Base-by-base conservation (phyloP, 1,284 basidiomycete species). In the Pterulicium gracile region DNA sequence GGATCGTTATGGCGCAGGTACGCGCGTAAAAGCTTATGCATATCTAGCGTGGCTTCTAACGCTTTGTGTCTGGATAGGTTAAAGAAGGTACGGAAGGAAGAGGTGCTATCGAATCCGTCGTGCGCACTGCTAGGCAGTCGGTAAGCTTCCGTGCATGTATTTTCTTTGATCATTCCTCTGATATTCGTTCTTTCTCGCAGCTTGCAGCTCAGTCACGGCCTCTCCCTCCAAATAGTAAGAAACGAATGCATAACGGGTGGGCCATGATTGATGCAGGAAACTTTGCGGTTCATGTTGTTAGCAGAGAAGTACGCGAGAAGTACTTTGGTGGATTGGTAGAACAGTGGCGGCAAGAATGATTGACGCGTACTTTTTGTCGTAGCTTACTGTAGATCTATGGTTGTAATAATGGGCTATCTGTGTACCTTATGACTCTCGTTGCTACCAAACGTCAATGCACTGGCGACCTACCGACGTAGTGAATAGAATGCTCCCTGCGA, bases 61-160 rank as follows among this genome's bases (percentile, higher is more conserved):
- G n/a, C n/a, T n/a, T n/a, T n/a, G n/a, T n/a, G n/a, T n/a, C n/a
- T n/a, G n/a, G 7, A 20, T 49, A 86, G 81, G 82, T 88, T 45
- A 88, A 85, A 58, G 80, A 86, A 54, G 85, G 85, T 3, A 82
- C 83, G n/a, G 84, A 88, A 64, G 75, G 73, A 45, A 72, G 79
- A 53, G 85, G 84, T 14, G 73, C 78, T 0, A 78, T 88, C 46
- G 82, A 87, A 56, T 77, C 79, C 5, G 75, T 86, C 24, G 72
- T 83, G 40, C 69, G 82, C 44, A 59, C 73, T 14, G 73, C 86
- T 18, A 68, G 84, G 48, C 86, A 79, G 65, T 69, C 73, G 50
- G 83, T 81, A 52, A 48, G 76, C 66, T 43, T 18, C 36, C 22
- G 27, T 32, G 27, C 3, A 12, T 42, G 19, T 43, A 50, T 43